Evolutionary conservation across 495 filamentous ascomycete genomes (phyloP).

Genomic region (Pyronema omphalodes): DNA sequence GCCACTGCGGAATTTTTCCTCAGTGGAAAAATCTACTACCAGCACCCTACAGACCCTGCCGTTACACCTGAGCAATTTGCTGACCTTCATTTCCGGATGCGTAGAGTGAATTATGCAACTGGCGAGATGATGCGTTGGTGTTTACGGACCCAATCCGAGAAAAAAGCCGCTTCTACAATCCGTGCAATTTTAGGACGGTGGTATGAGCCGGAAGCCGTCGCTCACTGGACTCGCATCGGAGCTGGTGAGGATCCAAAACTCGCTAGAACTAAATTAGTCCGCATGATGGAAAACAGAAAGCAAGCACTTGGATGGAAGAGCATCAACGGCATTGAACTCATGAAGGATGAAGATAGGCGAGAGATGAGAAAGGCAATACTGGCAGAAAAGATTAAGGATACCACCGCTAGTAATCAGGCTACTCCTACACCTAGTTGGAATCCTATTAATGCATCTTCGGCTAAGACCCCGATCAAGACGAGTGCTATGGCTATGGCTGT

Average conservation of each 20-base stretch:
- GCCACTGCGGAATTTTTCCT: conserved; percentile 4
- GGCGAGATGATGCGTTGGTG: conserved; percentile 13
- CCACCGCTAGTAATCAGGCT: too few species aligned
- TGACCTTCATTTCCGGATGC: conserved; percentile 18
- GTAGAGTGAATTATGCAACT: conserved; percentile 1
- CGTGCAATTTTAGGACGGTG: conserved; percentile 15
- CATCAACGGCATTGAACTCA: conserved; percentile 10
- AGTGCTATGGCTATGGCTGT: not conserved
- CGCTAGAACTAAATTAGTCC: conserved; percentile 6
- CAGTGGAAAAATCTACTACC: conserved; percentile 3
- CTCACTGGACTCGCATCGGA: conserved; percentile 8
- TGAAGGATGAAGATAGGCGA: conserved; percentile 6
- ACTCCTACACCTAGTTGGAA: too few species aligned
- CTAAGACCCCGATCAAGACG: not conserved
- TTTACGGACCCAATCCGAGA: conserved; percentile 1
- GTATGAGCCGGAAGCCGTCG: conserved; percentile 20
- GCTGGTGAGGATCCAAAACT: not conserved
- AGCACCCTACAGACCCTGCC: conserved; percentile 3
- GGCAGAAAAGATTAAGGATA: not conserved
- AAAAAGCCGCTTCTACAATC: conserved; percentile 5
- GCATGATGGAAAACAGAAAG: conserved; percentile 6
- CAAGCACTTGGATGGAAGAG: conserved; percentile 10
- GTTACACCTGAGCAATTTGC: conserved; percentile 8
- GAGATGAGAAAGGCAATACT: not conserved
- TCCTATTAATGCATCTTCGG: too few species aligned